phyloP scores from a whole-genome alignment of 2,329 filamentous ascomycete genomes.

The Diaporthe capsici region DNA sequence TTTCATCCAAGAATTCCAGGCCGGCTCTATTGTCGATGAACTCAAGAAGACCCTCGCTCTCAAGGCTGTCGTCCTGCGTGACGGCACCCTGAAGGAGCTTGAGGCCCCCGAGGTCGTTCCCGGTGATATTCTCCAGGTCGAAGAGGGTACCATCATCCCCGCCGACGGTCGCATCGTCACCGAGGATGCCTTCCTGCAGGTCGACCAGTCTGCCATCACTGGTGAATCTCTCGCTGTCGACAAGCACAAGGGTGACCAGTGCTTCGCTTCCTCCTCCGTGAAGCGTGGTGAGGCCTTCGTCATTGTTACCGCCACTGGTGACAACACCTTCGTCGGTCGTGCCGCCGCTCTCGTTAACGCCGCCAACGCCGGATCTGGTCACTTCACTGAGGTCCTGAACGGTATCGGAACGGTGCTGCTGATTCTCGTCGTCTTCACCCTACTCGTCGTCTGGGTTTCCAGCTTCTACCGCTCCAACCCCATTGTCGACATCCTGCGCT shows the following conservation, averaged over 20 bases:
- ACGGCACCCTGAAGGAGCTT: constrained; percentile 82
- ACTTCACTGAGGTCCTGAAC: constrained; percentile 93
- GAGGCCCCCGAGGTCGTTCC: constrained; percentile 88
- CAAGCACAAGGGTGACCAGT: constrained; percentile 85
- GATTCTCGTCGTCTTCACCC: constrained; percentile 83
- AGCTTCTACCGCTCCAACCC: constrained; percentile 89
- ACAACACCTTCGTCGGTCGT: constrained; percentile 91
- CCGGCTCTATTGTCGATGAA: constrained; percentile 90
- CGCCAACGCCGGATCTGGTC: constrained; percentile 80
- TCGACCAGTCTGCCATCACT: constrained; percentile 93
- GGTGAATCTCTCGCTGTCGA: constrained; percentile 93
- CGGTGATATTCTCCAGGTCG: constrained; percentile 90
- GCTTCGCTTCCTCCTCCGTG: constrained; percentile 88
- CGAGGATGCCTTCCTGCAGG: constrained; percentile 86
- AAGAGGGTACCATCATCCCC: constrained; percentile 93
- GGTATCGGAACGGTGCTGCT: constrained; percentile 86
- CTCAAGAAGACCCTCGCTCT: constrained; percentile 91
- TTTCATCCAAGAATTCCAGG: constrained; percentile 92
- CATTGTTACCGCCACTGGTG: constrained; percentile 86
- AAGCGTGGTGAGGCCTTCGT: constrained; percentile 92
- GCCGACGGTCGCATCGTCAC: constrained; percentile 90
- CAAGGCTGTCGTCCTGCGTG: constrained; percentile 89
- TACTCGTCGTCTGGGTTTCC: constrained; percentile 87
- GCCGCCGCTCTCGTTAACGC: constrained; percentile 88
- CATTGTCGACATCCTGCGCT: constrained; percentile 84